A percentile compares a stretch with the other conserved stretches of the same genome.
Conservation (phyloP, 805 yeast genomes). For the Grigorovia transvaalensis region DNA sequence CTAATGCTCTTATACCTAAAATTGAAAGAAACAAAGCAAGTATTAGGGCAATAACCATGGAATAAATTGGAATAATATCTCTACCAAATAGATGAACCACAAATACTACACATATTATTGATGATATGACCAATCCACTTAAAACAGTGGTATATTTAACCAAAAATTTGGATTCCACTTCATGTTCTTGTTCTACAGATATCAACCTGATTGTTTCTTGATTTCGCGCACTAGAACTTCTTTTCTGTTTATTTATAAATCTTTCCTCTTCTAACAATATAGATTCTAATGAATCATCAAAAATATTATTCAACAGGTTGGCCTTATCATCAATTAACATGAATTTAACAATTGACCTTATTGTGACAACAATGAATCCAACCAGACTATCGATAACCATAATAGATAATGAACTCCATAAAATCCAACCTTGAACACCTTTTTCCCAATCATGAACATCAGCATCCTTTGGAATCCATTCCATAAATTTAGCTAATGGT, state of each 20-base stretch:
- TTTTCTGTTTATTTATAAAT: slow-evolving; percentile 16
- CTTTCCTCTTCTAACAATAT: slow-evolving; percentile 26
- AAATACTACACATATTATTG: slow-evolving; percentile 55
- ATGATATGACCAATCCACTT: slow-evolving; percentile 55
- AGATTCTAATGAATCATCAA: slow-evolving; percentile 25
- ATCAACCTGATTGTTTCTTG: slow-evolving; percentile 23
- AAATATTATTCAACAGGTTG: slow-evolving; percentile 12
- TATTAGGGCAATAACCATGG: slow-evolving; percentile 56
- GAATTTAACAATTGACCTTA: slow-evolving; percentile 32
- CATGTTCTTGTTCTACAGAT: slow-evolving; percentile 26
- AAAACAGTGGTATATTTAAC: slow-evolving; percentile 41
- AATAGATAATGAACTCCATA: slow-evolving; percentile 86
- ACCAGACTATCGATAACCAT: slow-evolving; percentile 90
- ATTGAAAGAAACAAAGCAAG: slow-evolving; percentile 73
- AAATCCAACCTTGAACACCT: slow-evolving; percentile 95
- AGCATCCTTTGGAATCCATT: slow-evolving; percentile 85
- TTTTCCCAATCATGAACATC: slow-evolving; percentile 73
- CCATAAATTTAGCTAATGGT: slow-evolving; percentile 55
- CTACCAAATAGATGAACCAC: slow-evolving; percentile 59
- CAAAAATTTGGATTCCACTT: slow-evolving; percentile 36
- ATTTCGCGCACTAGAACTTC: slow-evolving; percentile 7
- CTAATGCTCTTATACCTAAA: slow-evolving; percentile 85
- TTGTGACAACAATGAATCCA: slow-evolving; percentile 56
- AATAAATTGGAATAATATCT: slow-evolving; percentile 55
- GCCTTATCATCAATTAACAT: slow-evolving; percentile 18